These are phyloP conservation scores for Phytophthora rubi DNA, from an alignment of 352 stramenopile genomes.

Conservation along the genomic window DNA sequence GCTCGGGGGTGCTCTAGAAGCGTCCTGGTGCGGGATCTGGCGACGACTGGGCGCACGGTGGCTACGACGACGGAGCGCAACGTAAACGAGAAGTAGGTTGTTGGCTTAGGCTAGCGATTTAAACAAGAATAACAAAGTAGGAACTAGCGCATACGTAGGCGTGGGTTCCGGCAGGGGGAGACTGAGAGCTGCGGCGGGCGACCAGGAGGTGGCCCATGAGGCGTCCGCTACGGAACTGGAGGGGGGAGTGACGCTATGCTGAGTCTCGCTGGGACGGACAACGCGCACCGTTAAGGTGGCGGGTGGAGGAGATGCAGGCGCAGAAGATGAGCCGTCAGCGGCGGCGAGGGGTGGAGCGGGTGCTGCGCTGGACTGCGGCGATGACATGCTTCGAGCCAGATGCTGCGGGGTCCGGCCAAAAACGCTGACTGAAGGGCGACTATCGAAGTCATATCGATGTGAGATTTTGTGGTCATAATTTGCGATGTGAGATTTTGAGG, in stretches of 20 bases:
- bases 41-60: no score
- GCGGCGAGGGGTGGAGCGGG: constrained; percentile 1
- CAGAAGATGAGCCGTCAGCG: constrained; percentile 15
- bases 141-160: no score
- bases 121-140: no score
- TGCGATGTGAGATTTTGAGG: no score
- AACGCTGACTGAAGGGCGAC: constrained; percentile 1
- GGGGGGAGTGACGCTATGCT: constrained; percentile 7
- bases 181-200: constrained; percentile 19
- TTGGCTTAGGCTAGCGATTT: no score
- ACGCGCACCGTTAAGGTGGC: constrained; percentile 19
- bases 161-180: no score
- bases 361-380: constrained; percentile 4
- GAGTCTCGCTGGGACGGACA: not conserved
- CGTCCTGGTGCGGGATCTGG: no score
- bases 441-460: constrained; percentile 1
- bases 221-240: not conserved
- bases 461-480: no score
- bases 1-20: no score
- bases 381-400: constrained; percentile 10
- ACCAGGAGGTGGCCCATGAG: constrained; percentile 28
- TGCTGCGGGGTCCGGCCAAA: not conserved
- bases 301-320: constrained; percentile 3
- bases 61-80: no score
- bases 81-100: no score